Evolutionary conservation across 164 flowering plant genomes (phyloP).

Genomic region (Chimonanthus praecox): DNA sequence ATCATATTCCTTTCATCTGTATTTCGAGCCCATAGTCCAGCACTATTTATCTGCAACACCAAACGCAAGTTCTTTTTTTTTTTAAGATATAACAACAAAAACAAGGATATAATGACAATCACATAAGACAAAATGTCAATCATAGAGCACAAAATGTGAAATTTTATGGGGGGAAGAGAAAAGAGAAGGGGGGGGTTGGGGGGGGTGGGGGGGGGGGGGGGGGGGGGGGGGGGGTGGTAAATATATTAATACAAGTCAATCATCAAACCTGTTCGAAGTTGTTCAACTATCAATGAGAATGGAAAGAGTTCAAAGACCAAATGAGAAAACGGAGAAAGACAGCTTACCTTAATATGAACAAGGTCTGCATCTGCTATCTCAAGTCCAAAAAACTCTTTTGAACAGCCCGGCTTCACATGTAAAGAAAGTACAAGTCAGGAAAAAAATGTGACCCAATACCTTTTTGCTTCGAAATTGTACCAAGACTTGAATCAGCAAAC

Average conservation of each 20-base stretch:
- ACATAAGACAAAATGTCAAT: neutral
- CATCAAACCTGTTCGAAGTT: neutral
- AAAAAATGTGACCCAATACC: too few species aligned
- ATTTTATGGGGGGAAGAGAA: neutral
- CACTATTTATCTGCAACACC: slow-evolving; percentile 70
- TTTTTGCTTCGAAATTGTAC: neutral
- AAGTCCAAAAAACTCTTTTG: slow-evolving; percentile 72
- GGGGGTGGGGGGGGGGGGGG: too few species aligned
- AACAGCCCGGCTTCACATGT: slow-evolving; percentile 86
- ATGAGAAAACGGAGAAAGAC: too few species aligned
- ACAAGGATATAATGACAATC: neutral
- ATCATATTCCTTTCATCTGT: slow-evolving; percentile 25
- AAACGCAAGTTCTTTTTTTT: slow-evolving; percentile 2
- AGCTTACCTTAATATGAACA: slow-evolving; percentile 70
- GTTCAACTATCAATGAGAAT: neutral
- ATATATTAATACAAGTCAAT: neutral
- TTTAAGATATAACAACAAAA: too few species aligned
- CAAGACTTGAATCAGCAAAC: neutral
- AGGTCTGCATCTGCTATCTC: slow-evolving; percentile 63
- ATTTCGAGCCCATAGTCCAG: slow-evolving; percentile 66
- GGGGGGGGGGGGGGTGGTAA: too few species aligned
- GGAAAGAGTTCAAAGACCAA: neutral
- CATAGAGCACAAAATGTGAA: neutral
- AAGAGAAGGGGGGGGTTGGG: too few species aligned
- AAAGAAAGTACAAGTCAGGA: neutral